A percentile compares a stretch with the other conserved stretches of the same genome.
Evolutionary conservation across 2,329 filamentous ascomycete genomes (phyloP).

Genomic region (Mariannaea sp.): DNA sequence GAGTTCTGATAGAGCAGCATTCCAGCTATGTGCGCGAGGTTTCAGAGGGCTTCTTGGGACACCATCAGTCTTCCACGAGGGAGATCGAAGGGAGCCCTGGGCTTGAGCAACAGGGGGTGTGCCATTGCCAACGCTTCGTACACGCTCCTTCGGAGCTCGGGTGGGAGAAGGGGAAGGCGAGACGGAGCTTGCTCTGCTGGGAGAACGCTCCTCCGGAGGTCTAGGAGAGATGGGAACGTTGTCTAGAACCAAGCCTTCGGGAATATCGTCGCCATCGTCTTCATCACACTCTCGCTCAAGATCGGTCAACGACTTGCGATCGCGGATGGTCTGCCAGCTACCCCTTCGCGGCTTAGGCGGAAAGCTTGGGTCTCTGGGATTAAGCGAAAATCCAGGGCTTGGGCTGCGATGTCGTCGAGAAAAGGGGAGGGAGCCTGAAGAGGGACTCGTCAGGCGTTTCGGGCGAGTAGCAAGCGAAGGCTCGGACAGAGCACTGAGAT

Average conservation of each 20-base stretch:
- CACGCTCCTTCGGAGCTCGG: conserved; percentile 54
- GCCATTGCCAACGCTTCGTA: conserved; percentile 65
- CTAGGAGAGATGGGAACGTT: conserved; percentile 84
- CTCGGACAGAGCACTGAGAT: conserved; percentile 46
- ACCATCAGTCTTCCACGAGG: conserved; percentile 56
- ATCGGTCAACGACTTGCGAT: conserved; percentile 70
- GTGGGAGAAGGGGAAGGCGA: conserved; percentile 60
- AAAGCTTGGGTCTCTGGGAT: conserved; percentile 49
- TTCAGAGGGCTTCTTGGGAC: conserved; percentile 51
- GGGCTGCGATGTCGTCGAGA: conserved; percentile 54
- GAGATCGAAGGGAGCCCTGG: conserved; percentile 64
- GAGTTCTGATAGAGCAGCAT: conserved; percentile 68
- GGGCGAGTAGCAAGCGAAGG: conserved; percentile 38
- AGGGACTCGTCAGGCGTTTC: conserved; percentile 37
- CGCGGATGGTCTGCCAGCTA: conserved; percentile 72
- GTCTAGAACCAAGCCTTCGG: conserved; percentile 77
- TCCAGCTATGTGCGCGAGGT: conserved; percentile 74
- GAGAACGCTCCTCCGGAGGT: conserved; percentile 59
- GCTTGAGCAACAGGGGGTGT: conserved; percentile 64
- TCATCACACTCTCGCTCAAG: conserved; percentile 77
- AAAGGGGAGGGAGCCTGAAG: conserved; percentile 46
- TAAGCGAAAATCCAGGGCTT: conserved; percentile 55
- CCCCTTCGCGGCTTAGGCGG: conserved; percentile 56
- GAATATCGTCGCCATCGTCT: conserved; percentile 77
- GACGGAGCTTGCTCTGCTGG: conserved; percentile 58